Conservation (phyloP, 2,329 filamentous ascomycete genomes). For the Exophiala viscosa region DNA sequence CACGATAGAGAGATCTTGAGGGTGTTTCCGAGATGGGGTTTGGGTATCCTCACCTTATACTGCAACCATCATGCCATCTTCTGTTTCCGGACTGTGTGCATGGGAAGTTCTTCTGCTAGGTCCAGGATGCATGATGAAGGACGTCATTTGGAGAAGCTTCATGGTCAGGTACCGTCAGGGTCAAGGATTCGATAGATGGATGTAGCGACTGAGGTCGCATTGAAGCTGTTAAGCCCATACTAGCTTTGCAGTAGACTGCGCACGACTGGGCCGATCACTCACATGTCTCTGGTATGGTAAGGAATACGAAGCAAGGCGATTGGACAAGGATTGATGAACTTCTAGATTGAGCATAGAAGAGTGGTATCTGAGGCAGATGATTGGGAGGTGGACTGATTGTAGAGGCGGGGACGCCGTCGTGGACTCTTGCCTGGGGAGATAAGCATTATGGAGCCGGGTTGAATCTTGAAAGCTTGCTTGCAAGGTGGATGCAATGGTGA, state of each 20-base stretch:
- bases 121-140: not conserved
- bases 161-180: constrained; percentile 9
- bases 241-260: not conserved
- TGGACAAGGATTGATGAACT: constrained; percentile 9
- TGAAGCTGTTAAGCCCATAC: not conserved
- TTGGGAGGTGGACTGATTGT: not conserved
- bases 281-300: no score
- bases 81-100: no score
- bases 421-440: constrained; percentile 3
- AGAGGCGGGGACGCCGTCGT: not conserved
- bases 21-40: not conserved
- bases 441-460: not conserved
- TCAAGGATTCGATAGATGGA: constrained; percentile 8
- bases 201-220: not conserved
- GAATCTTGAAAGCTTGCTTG: not conserved
- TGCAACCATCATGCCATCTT: not conserved
- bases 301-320: constrained; percentile 1
- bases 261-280: no score
- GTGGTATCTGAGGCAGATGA: not conserved
- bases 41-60: not conserved
- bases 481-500: not conserved
- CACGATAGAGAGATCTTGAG: not conserved
- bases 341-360: constrained; percentile 12
- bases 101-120: no score
- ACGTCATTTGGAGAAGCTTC: constrained; percentile 3